Conservation (phyloP, 345 rosid genomes). For the Aurinia saxatilis region DNA sequence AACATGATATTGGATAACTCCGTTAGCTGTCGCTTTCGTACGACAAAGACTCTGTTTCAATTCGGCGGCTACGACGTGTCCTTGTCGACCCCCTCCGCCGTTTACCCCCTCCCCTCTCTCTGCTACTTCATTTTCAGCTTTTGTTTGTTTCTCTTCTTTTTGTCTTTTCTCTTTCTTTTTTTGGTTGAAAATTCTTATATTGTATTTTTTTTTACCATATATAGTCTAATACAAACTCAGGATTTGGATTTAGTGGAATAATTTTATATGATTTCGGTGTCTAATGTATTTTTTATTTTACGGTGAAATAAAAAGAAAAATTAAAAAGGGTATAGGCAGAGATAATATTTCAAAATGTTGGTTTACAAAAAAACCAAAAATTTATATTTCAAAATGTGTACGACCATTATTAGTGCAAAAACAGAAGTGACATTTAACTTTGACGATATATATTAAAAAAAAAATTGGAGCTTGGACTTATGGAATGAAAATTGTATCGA, state of each 20-base stretch:
- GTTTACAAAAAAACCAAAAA: too few relatives aligned
- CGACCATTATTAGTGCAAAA: too few relatives aligned
- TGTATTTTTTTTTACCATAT: background rate
- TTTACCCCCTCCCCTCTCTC: slow-evolving; percentile 23
- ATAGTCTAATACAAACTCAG: background rate
- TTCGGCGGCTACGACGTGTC: slow-evolving; percentile 58
- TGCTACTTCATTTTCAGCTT: slow-evolving; percentile 18
- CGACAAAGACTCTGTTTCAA: slow-evolving; percentile 30
- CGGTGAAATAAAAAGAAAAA: too few relatives aligned
- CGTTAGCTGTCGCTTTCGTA: slow-evolving; percentile 41
- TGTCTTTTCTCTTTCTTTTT: background rate
- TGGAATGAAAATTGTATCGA: background rate
- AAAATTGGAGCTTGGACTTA: background rate
- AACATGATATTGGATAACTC: background rate
- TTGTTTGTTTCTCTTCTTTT: background rate
- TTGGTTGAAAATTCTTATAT: background rate
- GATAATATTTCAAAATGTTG: too few relatives aligned
- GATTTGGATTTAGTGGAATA: background rate
- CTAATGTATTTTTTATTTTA: too few relatives aligned
- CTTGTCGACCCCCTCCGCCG: slow-evolving; percentile 36
- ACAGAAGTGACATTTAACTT: too few relatives aligned
- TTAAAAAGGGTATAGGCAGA: too few relatives aligned
- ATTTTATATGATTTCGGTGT: too few relatives aligned
- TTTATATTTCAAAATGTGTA: too few relatives aligned
- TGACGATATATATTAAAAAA: too few relatives aligned